phyloP scores from a whole-genome alignment of 768 basidiomycete species.

The Royoungia palumana region DNA sequence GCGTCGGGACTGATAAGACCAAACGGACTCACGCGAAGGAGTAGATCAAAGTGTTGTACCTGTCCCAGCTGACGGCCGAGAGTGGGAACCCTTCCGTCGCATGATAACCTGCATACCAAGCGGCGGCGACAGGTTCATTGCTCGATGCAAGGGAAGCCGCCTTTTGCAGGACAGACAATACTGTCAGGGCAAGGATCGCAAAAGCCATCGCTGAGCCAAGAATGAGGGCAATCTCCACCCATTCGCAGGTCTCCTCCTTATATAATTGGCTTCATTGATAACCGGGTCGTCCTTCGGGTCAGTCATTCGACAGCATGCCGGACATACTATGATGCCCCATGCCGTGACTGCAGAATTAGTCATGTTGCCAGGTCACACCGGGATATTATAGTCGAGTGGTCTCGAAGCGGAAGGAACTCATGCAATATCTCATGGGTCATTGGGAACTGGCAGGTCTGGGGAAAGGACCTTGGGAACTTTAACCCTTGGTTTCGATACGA shows the following conservation, averaged over 20 bases:
- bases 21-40: constrained; percentile 50
- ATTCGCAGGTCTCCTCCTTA: not conserved
- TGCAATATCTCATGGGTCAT: too few relatives aligned
- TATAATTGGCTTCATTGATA: not conserved
- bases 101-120: constrained; percentile 72
- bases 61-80: constrained; percentile 58
- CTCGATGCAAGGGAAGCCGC: not conserved
- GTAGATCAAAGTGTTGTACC: constrained; percentile 64
- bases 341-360: too few relatives aligned
- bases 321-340: too few relatives aligned
- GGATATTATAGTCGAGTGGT: too few relatives aligned
- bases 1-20: not conserved
- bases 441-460: too few relatives aligned
- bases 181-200: not conserved
- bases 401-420: too few relatives aligned
- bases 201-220: not conserved
- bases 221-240: not conserved
- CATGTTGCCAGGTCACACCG: too few relatives aligned
- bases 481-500: too few relatives aligned
- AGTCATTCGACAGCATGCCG: too few relatives aligned
- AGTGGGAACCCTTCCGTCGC: constrained; percentile 47
- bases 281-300: too few relatives aligned
- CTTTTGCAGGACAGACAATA: not conserved
- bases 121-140: constrained; percentile 37
- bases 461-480: too few relatives aligned